Base-by-base conservation (phyloP, 108 stramenopile species). In the Cylindrotheca closterium region DNA sequence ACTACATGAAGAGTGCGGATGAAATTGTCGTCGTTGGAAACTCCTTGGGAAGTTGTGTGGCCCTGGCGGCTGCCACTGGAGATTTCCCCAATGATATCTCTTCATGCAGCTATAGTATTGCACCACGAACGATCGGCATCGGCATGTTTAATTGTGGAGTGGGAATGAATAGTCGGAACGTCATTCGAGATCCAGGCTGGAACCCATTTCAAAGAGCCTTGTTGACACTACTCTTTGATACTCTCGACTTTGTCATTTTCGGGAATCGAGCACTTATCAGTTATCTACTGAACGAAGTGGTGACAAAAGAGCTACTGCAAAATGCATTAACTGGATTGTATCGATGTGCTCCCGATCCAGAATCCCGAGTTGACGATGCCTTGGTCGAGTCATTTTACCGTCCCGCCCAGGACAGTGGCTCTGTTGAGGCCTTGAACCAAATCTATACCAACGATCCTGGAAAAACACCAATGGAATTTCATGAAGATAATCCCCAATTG, bases 401-500 rank as follows among this genome's bases (percentile, higher is more conserved):
- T 30, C 85, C 85, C 7, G 85, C 79, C 7, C 71, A 75, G 34
- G 31, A 71, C 30, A 49, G 42, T 12, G 71, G 56, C n/a, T 73
- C 80, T 3, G 79, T 82, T 5, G 80, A 85, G 33, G 79, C 81
- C 15, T 58, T 86, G 30, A 66, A 73, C 33, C 85, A 86, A 67
- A 83, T 86, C 18, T 86, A 82, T 26, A 79, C 77, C 21, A 86
- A 86, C 48, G 82, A 83, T 71, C 58, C 85, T 10, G 85, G 85
- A 3, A 42, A 71, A 29, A 81, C 79, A 17, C 85, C 85, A 4
- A 83, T 81, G 78, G 82, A 86, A 47, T 59, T 79, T 19, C 79
- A 83, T 45, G 59, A 65, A 2, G 74, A 63, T 46, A 65, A 86
- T 57, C 29, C 51, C 4, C 18, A 24, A 37, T 49, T 58, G 33